Conservation (phyloP, 1,284 basidiomycete genomes). For the Pascua sp. region DNA sequence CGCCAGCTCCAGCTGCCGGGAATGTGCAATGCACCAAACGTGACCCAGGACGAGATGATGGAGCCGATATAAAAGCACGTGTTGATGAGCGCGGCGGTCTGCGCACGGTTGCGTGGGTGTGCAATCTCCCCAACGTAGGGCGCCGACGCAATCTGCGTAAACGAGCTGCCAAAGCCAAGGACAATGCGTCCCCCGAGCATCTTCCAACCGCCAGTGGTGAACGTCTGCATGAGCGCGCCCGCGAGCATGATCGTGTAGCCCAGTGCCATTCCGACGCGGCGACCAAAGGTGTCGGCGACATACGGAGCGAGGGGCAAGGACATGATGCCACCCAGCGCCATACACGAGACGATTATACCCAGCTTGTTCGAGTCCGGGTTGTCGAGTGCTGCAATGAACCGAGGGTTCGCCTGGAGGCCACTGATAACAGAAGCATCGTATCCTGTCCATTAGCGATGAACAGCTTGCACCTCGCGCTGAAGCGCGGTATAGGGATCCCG, state of each 20-base stretch:
- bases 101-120: slow-evolving; percentile 13
- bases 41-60: slow-evolving; percentile 17
- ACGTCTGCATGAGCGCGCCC: slow-evolving; percentile 8
- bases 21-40: slow-evolving; percentile 12
- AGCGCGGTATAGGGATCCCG: too few species aligned
- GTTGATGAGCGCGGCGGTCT: slow-evolving; percentile 8
- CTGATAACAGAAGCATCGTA: slow-evolving; percentile 20
- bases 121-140: slow-evolving; percentile 13
- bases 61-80: slow-evolving; percentile 15
- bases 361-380: slow-evolving; percentile 10
- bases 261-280: slow-evolving; percentile 3
- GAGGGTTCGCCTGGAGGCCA: slow-evolving; percentile 10
- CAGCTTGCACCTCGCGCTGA: neutral
- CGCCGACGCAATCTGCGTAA: neutral
- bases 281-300: slow-evolving; percentile 14
- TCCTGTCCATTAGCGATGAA: slow-evolving; percentile 2
- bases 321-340: slow-evolving; percentile 8
- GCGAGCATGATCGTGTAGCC: slow-evolving; percentile 14
- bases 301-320: slow-evolving; percentile 5
- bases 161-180: slow-evolving; percentile 8
- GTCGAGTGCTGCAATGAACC: slow-evolving; percentile 5
- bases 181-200: slow-evolving; percentile 14
- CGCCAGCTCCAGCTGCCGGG: slow-evolving; percentile 16
- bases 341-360: slow-evolving; percentile 12
- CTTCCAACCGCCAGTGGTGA: slow-evolving; percentile 7